Evolutionary conservation across 2,329 filamentous ascomycete genomes (phyloP).

Genomic region (Lizonia empirigonia): DNA sequence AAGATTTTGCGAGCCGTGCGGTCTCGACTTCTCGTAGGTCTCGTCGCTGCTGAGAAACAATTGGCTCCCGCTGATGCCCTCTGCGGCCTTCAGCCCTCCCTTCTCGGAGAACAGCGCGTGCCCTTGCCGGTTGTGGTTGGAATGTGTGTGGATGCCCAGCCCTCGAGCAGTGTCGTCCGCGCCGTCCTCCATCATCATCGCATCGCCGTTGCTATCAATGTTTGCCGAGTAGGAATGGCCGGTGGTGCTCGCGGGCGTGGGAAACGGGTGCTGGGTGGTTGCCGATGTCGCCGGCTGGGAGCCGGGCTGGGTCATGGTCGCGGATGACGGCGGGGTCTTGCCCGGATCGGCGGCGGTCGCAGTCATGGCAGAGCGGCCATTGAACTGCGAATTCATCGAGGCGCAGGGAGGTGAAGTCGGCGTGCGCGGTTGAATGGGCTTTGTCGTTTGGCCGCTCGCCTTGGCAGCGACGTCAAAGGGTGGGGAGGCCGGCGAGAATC

Average conservation of each 20-base stretch:
- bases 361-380: conserved; percentile 42
- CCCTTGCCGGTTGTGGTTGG: conserved; percentile 55
- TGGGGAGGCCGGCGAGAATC: conserved; percentile 54
- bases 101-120: conserved; percentile 32
- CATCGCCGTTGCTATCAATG: conserved; percentile 51
- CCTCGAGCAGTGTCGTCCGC: conserved; percentile 34
- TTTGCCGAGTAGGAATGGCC: conserved; percentile 40
- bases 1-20: conserved; percentile 64
- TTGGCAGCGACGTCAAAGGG: conserved; percentile 49
- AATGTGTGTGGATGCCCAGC: conserved; percentile 48
- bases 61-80: conserved; percentile 37
- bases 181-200: conserved; percentile 51
- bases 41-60: conserved; percentile 47
- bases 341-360: conserved; percentile 35
- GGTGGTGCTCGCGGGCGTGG: conserved; percentile 49
- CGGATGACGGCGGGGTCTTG: conserved; percentile 52
- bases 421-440: conserved; percentile 54
- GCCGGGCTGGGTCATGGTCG: conserved; percentile 43
- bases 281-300: conserved; percentile 44
- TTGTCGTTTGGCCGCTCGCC: conserved; percentile 47
- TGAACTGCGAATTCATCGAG: conserved; percentile 53
- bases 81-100: conserved; percentile 35
- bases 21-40: conserved; percentile 54
- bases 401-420: conserved; percentile 56
- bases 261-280: conserved; percentile 39